Base-by-base conservation (phyloP, 495 filamentous ascomycete genomes). In the Penicillium manginii region DNA sequence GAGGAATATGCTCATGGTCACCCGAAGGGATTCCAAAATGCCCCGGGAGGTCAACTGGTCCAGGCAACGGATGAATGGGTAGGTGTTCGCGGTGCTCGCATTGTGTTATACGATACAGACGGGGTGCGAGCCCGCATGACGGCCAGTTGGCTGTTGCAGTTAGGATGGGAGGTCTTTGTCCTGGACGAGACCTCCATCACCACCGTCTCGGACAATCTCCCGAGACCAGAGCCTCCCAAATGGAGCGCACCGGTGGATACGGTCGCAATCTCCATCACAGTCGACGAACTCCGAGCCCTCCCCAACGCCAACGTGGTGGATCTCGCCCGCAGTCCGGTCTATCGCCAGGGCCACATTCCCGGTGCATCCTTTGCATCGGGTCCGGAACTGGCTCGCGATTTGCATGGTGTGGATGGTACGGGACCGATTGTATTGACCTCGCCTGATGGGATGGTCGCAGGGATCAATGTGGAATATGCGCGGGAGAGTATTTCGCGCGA, bases 391-490 rank as follows among this genome's bases (percentile, higher is more conserved):
- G 19, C 31, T 14, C 61, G 64, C 12, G 67, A 69, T 51, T 46
- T 69, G 42, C 37, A 21, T 1, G 3, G 37, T 21, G 15, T 62
- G 21, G 15, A 10, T 4, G 52, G 57, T 11, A 51, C 50, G 10
- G 61, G 54, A 0, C 61, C 61, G 19, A 65, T 69, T 2, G 59
- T 69, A 9, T 22, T 77, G 52, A 74, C 70, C 12, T 58, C 64
- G 2, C 59, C 68, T 1, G 59, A 66, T 53, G 77, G 81, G 22
- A 62, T 69, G 26, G 46, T 78, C 21, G 66, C 73, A 2, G 79
- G 73, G 6, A 63, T 76, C 31, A 77, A 78, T 48, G 55, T 81
- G 14, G 50, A 65, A 2, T 22, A 55, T 19, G 61, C 40, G 17
- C 58, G 50, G 0, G 23, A 51, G 7, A 12, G 39, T 15, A 5